Conservation (phyloP, 2,329 filamentous ascomycete genomes). For the Neopestalotiopsis rosae region DNA sequence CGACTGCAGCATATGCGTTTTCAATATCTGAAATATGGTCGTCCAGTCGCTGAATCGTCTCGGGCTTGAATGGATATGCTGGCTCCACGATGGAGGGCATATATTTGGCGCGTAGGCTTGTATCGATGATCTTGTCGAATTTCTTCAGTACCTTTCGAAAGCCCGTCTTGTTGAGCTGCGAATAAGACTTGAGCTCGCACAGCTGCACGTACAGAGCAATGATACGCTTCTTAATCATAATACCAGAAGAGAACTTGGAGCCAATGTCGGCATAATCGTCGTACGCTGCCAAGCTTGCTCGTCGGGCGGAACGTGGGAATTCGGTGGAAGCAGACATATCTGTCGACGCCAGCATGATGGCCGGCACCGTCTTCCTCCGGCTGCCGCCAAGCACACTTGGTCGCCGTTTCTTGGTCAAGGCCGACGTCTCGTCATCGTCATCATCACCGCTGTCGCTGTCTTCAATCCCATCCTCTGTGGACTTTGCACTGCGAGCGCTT, state of each 20-base stretch:
- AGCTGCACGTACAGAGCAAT: slow-evolving; percentile 88
- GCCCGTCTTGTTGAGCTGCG: slow-evolving; percentile 94
- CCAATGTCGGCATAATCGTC: slow-evolving; percentile 82
- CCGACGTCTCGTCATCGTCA: slow-evolving; percentile 60
- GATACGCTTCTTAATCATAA: slow-evolving; percentile 92
- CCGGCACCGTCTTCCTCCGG: slow-evolving; percentile 42
- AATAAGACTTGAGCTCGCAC: slow-evolving; percentile 94
- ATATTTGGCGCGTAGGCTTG: slow-evolving; percentile 78
- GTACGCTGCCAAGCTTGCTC: slow-evolving; percentile 68
- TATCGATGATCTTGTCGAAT: slow-evolving; percentile 94
- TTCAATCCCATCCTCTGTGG: slow-evolving; percentile 63
- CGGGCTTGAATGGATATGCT: slow-evolving; percentile 80
- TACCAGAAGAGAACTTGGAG: slow-evolving; percentile 68
- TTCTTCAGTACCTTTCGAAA: slow-evolving; percentile 98
- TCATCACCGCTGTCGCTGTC: slow-evolving; percentile 58
- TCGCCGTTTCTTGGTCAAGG: slow-evolving; percentile 51
- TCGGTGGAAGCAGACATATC: slow-evolving; percentile 70
- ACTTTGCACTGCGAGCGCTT: slow-evolving; percentile 47
- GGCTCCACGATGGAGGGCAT: slow-evolving; percentile 75
- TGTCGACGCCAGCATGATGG: slow-evolving; percentile 42
- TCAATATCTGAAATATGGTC: slow-evolving; percentile 78
- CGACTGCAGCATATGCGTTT: slow-evolving; percentile 77
- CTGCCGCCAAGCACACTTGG: slow-evolving; percentile 40
- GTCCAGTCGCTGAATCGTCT: slow-evolving; percentile 74
- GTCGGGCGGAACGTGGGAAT: slow-evolving; percentile 58